Percentiles rank a stretch among this genome's conserved stretches.
Conservation (phyloP, 208 protist species). For the Crithidia brevicula region DNA sequence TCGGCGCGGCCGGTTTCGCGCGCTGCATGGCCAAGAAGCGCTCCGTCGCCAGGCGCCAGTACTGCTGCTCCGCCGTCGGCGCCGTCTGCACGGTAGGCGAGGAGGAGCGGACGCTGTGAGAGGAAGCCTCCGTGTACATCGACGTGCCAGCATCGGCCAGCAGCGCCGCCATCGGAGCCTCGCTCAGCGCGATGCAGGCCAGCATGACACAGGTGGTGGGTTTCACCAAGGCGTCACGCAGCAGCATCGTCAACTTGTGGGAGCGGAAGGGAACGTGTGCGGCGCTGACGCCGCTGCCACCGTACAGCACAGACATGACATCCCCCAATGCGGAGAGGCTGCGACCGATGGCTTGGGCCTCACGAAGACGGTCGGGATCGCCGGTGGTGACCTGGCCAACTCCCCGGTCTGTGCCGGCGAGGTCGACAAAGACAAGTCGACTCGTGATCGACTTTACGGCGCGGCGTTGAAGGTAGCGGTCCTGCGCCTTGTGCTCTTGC, state of each 20-base stretch:
- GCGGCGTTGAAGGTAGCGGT: slow-evolving; percentile 1
- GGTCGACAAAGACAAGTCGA: slow-evolving; percentile 76
- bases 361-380: slow-evolving; percentile 33
- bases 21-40: slow-evolving; percentile 6
- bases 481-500: slow-evolving; percentile 7
- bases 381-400: slow-evolving; percentile 37
- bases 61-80: not conserved
- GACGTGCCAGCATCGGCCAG: not conserved
- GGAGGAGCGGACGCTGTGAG: not conserved
- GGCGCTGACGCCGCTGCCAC: not conserved
- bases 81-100: not conserved
- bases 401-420: slow-evolving; percentile 76
- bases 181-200: slow-evolving; percentile 17
- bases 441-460: slow-evolving; percentile 17
- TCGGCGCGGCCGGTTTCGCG: not conserved
- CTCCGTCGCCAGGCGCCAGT: slow-evolving; percentile 16
- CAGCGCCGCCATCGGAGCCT: slow-evolving; percentile 9
- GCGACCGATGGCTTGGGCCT: slow-evolving; percentile 59
- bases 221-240: slow-evolving; percentile 13
- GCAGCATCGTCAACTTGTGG: slow-evolving; percentile 16
- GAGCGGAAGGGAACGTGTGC: slow-evolving; percentile 13
- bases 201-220: slow-evolving; percentile 8
- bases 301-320: slow-evolving; percentile 51
- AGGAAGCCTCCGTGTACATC: not conserved
- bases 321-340: slow-evolving; percentile 63